Evolutionary conservation across 805 yeast genomes (phyloP), one percentile per base, ranked within the genome.

Genomic region (Nakazawaea molendinolei): DNA sequence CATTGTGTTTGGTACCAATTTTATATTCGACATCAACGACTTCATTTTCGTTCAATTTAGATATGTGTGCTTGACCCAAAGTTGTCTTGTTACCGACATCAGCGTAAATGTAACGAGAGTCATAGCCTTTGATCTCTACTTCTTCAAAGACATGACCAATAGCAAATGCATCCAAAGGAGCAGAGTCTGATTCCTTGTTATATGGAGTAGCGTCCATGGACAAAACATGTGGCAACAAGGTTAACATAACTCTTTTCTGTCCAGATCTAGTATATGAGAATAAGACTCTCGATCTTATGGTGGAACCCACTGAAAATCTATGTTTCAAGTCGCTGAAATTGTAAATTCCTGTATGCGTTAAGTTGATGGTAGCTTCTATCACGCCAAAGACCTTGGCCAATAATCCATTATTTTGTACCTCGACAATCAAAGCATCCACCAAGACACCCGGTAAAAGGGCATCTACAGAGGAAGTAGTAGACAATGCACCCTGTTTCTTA

Each of bases 401-500:
- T 13, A 86, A 57, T 43, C 98, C 98, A 24, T 71, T 58, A 7
- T 62, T 53, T 19, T 69, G 56, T 15, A 76, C 69, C 7, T 75
- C 77, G 15, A 80, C 69, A 15, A 87, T 71, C 20, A 79, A 59
- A 5, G 87, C 83, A 40, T 83, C 86, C 8, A 89, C 86, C 8
- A 79, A 51, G 44, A 79, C 73, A 49, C 98, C 99, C 3, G 99
- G 95, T 25, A 83, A 70, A 19, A 89, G 70, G 4, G 95, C 76
- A 49, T 87, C 94, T 15, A 86, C 63, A 2, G 94, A 76, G 1
- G 86, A 68, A 28, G 82, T 77, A 5, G 81, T 62, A 4, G 74
- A 52, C 6, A 74, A 51, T 5, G 74, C 58, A 16, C 63, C 48
- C 42, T 68, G 67, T 41, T 71, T 76, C 39, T 73, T 69, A 36